Base-by-base conservation (phyloP, 2,329 filamentous ascomycete genomes). In the Colletotrichum eleusines region DNA sequence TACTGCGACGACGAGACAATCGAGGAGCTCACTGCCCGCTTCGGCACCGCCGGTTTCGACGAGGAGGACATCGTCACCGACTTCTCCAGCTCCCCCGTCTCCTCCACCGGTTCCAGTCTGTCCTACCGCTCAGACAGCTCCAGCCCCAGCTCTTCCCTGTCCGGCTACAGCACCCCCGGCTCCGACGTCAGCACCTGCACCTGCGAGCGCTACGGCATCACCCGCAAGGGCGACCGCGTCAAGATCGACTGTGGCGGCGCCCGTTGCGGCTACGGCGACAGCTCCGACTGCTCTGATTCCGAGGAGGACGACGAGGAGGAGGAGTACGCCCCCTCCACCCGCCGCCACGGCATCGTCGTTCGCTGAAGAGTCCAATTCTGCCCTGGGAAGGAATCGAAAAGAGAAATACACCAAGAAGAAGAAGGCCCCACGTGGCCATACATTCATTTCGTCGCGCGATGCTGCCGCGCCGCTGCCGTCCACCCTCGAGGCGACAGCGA, bases 161-260 rank as follows among this genome's bases (percentile, higher is more conserved):
- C 92, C 66, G 92, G 91, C 76, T 95, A 94, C 81, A 94, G 93
- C 86, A 93, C 91, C 73, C 92, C 92, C 73, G 87, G 87, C 82
- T 94, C 92, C 63, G 92, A 92, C 78, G 90, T 90, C 83, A 91
- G 88, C 78, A 88, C 88, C 80, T 98, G 96, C 90, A 94, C 92
- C 74, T 98, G 95, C 85, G 94, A 98, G 83, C 93, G 95, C 84
- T 98, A 96, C 86, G 95, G 95, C 77, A 97, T 98, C 86, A 98
- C 95, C 74, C 93, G 94, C 84, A 91, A 92, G 81, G 94, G 95
- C 79, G 92, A 97, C 82, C 91, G 95, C 78, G 92, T 98, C 88
- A 96, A 95, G 89, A 90, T 98, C 81, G 95, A 98, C 89, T 98
- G 95, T 79, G 94, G 94, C 76, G 95, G 95, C 76, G 86, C 90